Percentiles rank a stretch among this genome's conserved stretches.
Evolutionary conservation across 2,329 filamentous ascomycete genomes (phyloP).

Genomic region (Setomelanomma holmii): DNA sequence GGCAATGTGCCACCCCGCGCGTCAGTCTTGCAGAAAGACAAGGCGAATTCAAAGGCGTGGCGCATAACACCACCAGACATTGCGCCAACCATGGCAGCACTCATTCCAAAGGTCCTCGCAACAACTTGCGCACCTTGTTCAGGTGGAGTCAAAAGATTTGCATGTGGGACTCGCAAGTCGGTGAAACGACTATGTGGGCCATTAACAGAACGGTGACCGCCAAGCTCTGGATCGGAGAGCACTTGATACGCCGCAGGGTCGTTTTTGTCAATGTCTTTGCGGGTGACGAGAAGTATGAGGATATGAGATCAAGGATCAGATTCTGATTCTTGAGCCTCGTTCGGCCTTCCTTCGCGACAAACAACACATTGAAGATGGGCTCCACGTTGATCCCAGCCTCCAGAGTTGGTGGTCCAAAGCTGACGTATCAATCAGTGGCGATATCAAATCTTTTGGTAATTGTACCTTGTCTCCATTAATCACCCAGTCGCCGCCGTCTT

Average conservation of each 20-base stretch:
- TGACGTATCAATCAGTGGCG: conserved; percentile 16
- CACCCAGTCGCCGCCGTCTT: conserved; percentile 60
- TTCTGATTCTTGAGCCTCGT: conserved; percentile 14
- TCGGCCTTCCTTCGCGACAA: conserved; percentile 50
- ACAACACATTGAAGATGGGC: conserved; percentile 62
- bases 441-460: background rate
- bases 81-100: conserved; percentile 60
- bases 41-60: conserved; percentile 59
- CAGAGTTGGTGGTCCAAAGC: conserved; percentile 63
- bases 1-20: conserved; percentile 54
- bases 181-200: conserved; percentile 60
- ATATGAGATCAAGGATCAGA: conserved; percentile 46
- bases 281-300: conserved; percentile 60
- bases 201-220: conserved; percentile 58
- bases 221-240: conserved; percentile 54
- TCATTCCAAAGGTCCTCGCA: conserved; percentile 53
- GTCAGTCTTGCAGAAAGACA: conserved; percentile 59
- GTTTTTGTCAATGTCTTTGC: conserved; percentile 57
- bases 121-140: conserved; percentile 55
- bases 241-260: conserved; percentile 54
- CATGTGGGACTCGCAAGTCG: conserved; percentile 56
- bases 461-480: conserved; percentile 62
- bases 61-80: conserved; percentile 64
- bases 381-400: conserved; percentile 61
- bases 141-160: conserved; percentile 56